Base-by-base conservation (phyloP, 192 early-diverging fungal genomes). In the Diversispora epigaea region DNA sequence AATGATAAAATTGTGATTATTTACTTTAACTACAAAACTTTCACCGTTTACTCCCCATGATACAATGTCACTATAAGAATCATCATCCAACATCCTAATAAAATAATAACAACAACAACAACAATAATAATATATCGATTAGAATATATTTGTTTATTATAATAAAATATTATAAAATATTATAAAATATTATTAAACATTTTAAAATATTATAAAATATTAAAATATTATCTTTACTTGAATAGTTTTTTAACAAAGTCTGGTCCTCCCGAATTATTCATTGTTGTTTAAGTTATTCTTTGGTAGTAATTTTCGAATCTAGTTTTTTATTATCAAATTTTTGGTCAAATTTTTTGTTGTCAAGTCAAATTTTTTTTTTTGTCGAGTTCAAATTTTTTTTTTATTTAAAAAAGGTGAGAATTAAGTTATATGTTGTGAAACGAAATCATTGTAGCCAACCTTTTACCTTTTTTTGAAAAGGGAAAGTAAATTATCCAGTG, bases 41-140 rank as follows among this genome's bases (percentile, higher is more conserved):
- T 86, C 86, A 11, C 91, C 91, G 15, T 78, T 77, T 10, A 76
- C 68, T 19, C 88, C 88, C 91, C 91, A 93, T 14, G 80, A 80
- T 17, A 90, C 86, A 22, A 88, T 84, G 7, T 83, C 77, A 5
- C 81, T 80, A 43, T 84, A 87, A 17, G 86, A 81, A 4, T 85
- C 79, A 68, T 91, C 88, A 75, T 92, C 91, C 4, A 91, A 82
- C 89, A 92, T 91, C 22, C 89, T 90, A 74, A 56, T 21, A 32
- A 39, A 44, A 19, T 22, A 55, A 40, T 3, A 22, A 17, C 1
- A 19, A 44, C 62, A 76, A 77, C 71, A 62, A 47, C 62, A 73
- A 74, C 49, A 76, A 57, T 63, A 76, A 72, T 74, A 77, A 75
- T 43, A 77, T 78, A 43, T 76, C 78, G 66, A 72, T 60, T 66